Percentiles rank a stretch among this genome's conserved stretches.
Evolutionary conservation across 495 filamentous ascomycete species (phyloP).

Genomic region (Aspergillus kassunensis): DNA sequence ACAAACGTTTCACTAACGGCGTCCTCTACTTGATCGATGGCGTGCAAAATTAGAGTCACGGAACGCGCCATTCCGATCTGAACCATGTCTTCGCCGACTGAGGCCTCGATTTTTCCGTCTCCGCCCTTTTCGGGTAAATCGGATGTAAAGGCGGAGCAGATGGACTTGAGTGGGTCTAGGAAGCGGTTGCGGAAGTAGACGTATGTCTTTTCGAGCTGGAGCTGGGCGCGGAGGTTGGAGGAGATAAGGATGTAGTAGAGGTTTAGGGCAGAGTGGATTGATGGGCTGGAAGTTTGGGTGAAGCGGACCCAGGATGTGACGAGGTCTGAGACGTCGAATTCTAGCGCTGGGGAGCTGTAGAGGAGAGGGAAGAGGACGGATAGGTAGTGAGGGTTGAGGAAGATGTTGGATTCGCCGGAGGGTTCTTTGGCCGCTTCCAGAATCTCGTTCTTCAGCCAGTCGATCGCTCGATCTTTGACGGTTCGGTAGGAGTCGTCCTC

Average conservation of each 20-base stretch:
- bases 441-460: slow-evolving; percentile 85
- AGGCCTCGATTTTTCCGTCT: slow-evolving; percentile 35
- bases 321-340: slow-evolving; percentile 27
- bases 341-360: slow-evolving; percentile 23
- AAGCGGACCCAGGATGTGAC: slow-evolving; percentile 35
- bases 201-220: slow-evolving; percentile 38
- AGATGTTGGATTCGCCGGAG: slow-evolving; percentile 18
- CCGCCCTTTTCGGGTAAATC: slow-evolving; percentile 37
- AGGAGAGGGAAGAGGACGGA: slow-evolving; percentile 47
- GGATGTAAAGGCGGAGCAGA: slow-evolving; percentile 32
- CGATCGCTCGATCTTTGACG: slow-evolving; percentile 75
- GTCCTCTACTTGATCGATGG: slow-evolving; percentile 38
- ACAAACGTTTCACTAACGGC: slow-evolving; percentile 32
- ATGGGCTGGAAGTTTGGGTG: slow-evolving; percentile 33
- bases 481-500: slow-evolving; percentile 70
- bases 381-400: slow-evolving; percentile 42
- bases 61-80: slow-evolving; percentile 36
- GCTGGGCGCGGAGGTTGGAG: slow-evolving; percentile 21
- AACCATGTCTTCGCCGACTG: slow-evolving; percentile 38
- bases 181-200: slow-evolving; percentile 38
- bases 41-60: slow-evolving; percentile 34
- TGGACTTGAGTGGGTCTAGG: slow-evolving; percentile 29
- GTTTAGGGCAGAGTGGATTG: slow-evolving; percentile 41
- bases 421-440: slow-evolving; percentile 41
- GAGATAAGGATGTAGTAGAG: slow-evolving; percentile 45